Percentiles rank a stretch among this genome's conserved stretches.
Conservation (phyloP, 2,329 filamentous ascomycete genomes). For the Ophiostoma himal-ulmi region DNA sequence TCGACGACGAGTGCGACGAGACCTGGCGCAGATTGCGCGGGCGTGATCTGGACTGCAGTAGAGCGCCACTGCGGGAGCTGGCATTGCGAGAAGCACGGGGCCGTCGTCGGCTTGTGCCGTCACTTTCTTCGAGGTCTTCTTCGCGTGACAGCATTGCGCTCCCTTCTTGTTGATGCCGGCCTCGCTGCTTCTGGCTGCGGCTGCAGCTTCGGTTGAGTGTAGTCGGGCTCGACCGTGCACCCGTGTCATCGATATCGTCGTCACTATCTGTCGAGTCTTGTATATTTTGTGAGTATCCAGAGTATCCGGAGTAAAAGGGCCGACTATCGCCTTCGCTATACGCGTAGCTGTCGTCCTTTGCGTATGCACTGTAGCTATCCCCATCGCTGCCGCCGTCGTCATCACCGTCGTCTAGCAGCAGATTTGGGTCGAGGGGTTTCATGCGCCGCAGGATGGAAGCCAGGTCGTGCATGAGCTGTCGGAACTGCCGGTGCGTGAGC, state of each 20-base stretch:
- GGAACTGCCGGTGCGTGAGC: slow-evolving; percentile 65
- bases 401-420: slow-evolving; percentile 38
- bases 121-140: slow-evolving; percentile 11
- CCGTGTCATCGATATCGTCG: slow-evolving; percentile 39
- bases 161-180: not conserved
- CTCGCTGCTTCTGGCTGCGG: slow-evolving; percentile 19
- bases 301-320: slow-evolving; percentile 26
- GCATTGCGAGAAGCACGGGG: not conserved
- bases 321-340: slow-evolving; percentile 37
- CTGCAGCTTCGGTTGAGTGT: slow-evolving; percentile 46
- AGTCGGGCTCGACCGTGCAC: slow-evolving; percentile 39
- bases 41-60: not conserved
- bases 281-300: not conserved
- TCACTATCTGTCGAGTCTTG: slow-evolving; percentile 3
- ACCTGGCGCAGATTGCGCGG: not conserved
- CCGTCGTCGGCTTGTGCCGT: slow-evolving; percentile 20
- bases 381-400: slow-evolving; percentile 25
- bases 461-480: slow-evolving; percentile 75
- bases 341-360: slow-evolving; percentile 29
- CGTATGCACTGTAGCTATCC: slow-evolving; percentile 30
- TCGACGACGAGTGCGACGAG: not conserved
- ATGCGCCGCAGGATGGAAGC: slow-evolving; percentile 73
- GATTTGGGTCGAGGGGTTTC: slow-evolving; percentile 53
- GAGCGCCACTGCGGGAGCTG: not conserved
- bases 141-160: not conserved